Base-by-base conservation (phyloP, 208 protist species). In the Trypanosoma congolense region DNA sequence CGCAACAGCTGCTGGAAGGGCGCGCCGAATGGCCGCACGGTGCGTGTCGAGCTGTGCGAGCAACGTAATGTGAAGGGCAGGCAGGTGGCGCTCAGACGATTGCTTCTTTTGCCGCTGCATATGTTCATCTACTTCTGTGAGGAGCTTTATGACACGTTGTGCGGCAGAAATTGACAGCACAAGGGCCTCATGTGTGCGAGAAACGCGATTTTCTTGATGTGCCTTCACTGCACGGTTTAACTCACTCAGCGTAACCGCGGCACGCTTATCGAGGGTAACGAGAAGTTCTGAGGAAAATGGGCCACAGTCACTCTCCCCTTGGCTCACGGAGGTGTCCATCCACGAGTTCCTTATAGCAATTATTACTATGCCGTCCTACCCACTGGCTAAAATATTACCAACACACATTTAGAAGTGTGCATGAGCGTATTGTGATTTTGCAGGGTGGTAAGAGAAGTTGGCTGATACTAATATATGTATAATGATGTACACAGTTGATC, bases 171-270 rank as follows among this genome's bases (percentile, higher is more conserved):
- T 57, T 41, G 75, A 65, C 12, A 87, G 49, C 2, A 72, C 55
- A 5, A 88, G 70, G 0, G 75, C 78, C 6, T 75, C 73, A 50
- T 87, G 77, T 16, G 55, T 61, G n/a, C 38, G 60, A 10, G 51
- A 36, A 35, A 19, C 70, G 31, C 66, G 71, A 21, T 28, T 58
- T 3, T 66, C 48, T 6, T 62, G 45, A 41, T 69, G 55, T 28
- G 55, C 14, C 29, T 52, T 54, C n/a, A 79, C 59, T 19, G 59
- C 60, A 26, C 54, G 65, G 36, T 75, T 70, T 3, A 77, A 46
- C 1, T 61, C 64, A 2, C 51, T 38, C 0, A 91, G 52, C 18
- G 57, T 52, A 16, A 31, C 61, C 1, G 45, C 56, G 10, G 51
- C 64, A 2, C 62, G 36, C 41, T 29, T 29, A 4, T 69, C 62